Evolutionary conservation across 2,329 filamentous ascomycete genomes (phyloP).

Genomic region (Blumeria hordei): DNA sequence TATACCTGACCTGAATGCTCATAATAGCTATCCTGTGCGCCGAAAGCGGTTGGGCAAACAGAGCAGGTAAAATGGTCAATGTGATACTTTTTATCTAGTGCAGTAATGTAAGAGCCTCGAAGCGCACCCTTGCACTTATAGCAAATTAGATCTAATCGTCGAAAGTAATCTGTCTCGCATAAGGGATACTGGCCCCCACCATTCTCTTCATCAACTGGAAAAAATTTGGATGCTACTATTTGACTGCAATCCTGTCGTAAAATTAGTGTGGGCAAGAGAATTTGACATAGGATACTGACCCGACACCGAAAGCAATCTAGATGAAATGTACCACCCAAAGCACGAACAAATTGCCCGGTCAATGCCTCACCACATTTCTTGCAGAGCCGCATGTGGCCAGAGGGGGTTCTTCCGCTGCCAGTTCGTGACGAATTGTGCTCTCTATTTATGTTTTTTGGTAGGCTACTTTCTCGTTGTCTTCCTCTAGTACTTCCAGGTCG

Average conservation of each 20-base stretch:
- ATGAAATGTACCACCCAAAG: conserved; percentile 82
- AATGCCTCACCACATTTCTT: conserved; percentile 75
- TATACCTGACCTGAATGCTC: conserved; percentile 93
- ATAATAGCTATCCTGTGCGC: conserved; percentile 95
- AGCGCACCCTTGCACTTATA: conserved; percentile 80
- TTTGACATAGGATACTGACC: conserved; percentile 23
- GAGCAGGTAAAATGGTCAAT: conserved; percentile 98
- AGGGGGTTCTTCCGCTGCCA: conserved; percentile 28
- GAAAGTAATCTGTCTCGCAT: conserved; percentile 95
- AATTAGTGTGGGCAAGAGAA: not conserved
- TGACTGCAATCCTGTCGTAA: conserved; percentile 64
- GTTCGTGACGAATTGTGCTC: conserved; percentile 33
- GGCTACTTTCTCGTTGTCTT: conserved; percentile 9
- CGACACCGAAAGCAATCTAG: conserved; percentile 94
- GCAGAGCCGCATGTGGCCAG: conserved; percentile 40
- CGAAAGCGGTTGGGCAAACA: conserved; percentile 90
- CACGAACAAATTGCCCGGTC: conserved; percentile 88
- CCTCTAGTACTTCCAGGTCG: conserved; percentile 11
- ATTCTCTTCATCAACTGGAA: conserved; percentile 79
- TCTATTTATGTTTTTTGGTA: conserved; percentile 17
- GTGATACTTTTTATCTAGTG: conserved; percentile 92
- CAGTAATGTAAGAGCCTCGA: conserved; percentile 92
- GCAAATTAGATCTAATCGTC: conserved; percentile 72
- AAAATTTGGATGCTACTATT: conserved; percentile 97
- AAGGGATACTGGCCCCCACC: conserved; percentile 74